Base-by-base conservation (phyloP, 805 yeast species). In the Trichomonascus vanleenenianus region DNA sequence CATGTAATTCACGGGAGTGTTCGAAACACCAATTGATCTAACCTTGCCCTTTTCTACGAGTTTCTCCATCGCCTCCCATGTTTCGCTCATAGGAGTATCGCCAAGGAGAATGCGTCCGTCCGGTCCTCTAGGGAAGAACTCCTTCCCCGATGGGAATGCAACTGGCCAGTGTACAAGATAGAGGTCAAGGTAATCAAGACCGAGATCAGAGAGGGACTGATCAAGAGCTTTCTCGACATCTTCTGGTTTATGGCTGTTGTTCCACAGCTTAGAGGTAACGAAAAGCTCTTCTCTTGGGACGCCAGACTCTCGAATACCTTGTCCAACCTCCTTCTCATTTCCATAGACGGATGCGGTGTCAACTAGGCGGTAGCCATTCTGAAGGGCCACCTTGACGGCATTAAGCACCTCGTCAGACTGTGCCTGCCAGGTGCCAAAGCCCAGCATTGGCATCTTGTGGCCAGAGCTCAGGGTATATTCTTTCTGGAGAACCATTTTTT, bases 1-100 rank as follows among this genome's bases (percentile, higher is more conserved):
- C 18, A 85, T 59, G 58, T 80, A 86, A 3, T 62, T 64, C n/a
- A 62, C 58, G 40, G 86, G 85, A 56, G 72, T 85, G 64, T 84
- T 84, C 7, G 94, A 84, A n/a, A 85, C 89, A 40, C 95, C 95
- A 45, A 85, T 78, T 10, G 84, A 71, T 55, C 72, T 74, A 44
- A 82, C 77, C 39, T 67, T 60, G 8, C 86, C 83, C 15, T 63
- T 56, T 30, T 60, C 73, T 12, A 72, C 78, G 3, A 70, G 69
- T 49, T 77, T 76, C 58, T 78, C 77, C 58, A 79, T 61, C 3
- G 78, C 80, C 46, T 60, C 58, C 73, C 77, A 80, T 12, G 76
- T 66, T 37, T 71, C 74, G 36, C 75, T 50, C 9, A 58, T n/a
- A 10, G 58, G 39, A 34, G 48, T 40, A 30, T 53, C 56, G 22